A percentile compares a stretch with the other conserved stretches of the same genome.
These are phyloP conservation scores for Wickerhamomyces subpelliculosus DNA, from an alignment of 805 yeast genomes.

Conservation along the genomic window DNA sequence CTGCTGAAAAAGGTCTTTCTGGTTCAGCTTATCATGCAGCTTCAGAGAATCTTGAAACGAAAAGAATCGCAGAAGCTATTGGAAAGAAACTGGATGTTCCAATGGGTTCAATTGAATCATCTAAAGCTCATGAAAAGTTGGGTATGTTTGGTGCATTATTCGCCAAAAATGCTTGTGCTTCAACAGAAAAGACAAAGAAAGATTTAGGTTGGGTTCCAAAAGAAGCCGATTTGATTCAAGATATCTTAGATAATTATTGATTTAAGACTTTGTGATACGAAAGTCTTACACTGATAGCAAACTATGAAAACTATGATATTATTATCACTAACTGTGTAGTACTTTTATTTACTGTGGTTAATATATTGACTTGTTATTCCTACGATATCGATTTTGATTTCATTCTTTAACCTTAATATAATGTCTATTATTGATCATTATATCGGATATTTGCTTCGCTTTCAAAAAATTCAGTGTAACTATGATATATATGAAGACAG, in stretches of 20 bases:
- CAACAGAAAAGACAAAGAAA: constrained; percentile 14
- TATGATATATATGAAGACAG: no score
- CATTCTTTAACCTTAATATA: no score
- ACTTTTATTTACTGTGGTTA: no score
- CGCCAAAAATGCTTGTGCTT: constrained; percentile 7
- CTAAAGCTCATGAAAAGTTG: constrained; percentile 7
- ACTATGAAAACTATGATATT: no score
- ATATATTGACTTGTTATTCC: no score
- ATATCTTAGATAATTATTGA: constrained; percentile 15
- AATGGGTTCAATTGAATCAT: not conserved
- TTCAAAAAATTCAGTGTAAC: no score
- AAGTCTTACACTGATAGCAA: no score
- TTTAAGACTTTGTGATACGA: no score
- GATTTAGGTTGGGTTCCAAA: constrained; percentile 24
- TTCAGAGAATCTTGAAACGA: constrained; percentile 19
- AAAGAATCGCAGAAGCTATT: constrained; percentile 22
- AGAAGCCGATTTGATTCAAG: constrained; percentile 16
- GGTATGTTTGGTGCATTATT: constrained; percentile 11
- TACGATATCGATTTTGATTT: no score
- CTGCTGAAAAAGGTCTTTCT: constrained; percentile 21
- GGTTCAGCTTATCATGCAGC: constrained; percentile 21
- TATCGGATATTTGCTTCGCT: no score
- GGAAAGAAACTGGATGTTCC: constrained; percentile 9
- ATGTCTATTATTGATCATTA: no score
- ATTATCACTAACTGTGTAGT: no score